Base-by-base conservation (phyloP, 129 eudicot genomes). In the Tanacetum coccineum region DNA sequence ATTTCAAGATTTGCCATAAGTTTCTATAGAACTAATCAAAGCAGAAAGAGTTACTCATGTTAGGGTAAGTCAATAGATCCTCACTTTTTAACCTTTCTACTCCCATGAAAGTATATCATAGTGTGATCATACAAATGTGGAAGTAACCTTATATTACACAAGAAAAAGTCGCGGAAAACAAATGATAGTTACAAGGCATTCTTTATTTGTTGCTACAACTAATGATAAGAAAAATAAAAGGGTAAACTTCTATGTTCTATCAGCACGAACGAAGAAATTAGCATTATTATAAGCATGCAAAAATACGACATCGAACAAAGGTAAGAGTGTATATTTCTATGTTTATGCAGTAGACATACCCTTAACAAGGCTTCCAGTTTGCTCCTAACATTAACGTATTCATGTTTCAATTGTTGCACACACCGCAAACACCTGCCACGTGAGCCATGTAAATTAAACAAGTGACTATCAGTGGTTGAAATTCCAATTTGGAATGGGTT, bases 121-220 rank as follows among this genome's bases (percentile, higher is more conserved):
- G n/a, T n/a, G n/a, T n/a, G n/a, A n/a, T n/a, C n/a, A n/a, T n/a
- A n/a, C n/a, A n/a, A n/a, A n/a, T n/a, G n/a, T n/a, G n/a, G n/a
- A n/a, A n/a, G n/a, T n/a, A n/a, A n/a, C n/a, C n/a, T n/a, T n/a
- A n/a, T n/a, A n/a, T n/a, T n/a, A n/a, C n/a, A n/a, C n/a, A n/a
- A n/a, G n/a, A n/a, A n/a, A n/a, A n/a, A n/a, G n/a, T n/a, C n/a
- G n/a, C n/a, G n/a, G n/a, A n/a, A n/a, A n/a, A n/a, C n/a, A n/a
- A n/a, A n/a, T n/a, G n/a, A n/a, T n/a, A n/a, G n/a, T n/a, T n/a
- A n/a, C n/a, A n/a, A n/a, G n/a, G n/a, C n/a, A n/a, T n/a, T n/a
- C n/a, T n/a, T n/a, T n/a, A 89, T 83, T 73, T 89, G 90, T 72
- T 72, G 83, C 87, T 89, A 90, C 84, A 89, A 67, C 96, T 85